Percentiles rank a stretch among this genome's conserved stretches.
phyloP scores from a whole-genome alignment of 805 yeast species.

The Candida orba region DNA sequence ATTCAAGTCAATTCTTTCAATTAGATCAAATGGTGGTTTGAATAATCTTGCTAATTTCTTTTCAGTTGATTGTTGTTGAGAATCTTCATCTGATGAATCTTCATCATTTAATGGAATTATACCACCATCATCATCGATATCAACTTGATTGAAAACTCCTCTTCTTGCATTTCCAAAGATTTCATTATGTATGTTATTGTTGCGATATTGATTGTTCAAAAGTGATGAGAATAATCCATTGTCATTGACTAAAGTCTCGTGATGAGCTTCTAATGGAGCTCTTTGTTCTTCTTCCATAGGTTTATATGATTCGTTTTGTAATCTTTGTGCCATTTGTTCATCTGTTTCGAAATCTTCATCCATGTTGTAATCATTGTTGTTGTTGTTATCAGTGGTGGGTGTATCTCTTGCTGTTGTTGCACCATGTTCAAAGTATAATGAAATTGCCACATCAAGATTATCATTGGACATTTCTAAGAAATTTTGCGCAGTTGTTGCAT shows the following conservation, averaged over 20 bases:
- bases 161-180: constrained; percentile 30
- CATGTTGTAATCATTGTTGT: constrained; percentile 2
- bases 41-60: constrained; percentile 74
- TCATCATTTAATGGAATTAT: constrained; percentile 25
- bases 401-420: constrained; percentile 11
- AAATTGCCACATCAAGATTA: constrained; percentile 77
- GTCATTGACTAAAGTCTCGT: constrained; percentile 66
- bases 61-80: constrained; percentile 40
- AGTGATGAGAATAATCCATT: constrained; percentile 12
- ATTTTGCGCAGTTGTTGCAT: constrained; percentile 59
- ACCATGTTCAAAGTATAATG: constrained; percentile 71
- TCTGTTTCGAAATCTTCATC: constrained; percentile 27
- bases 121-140: constrained; percentile 27
- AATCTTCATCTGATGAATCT: constrained; percentile 24
- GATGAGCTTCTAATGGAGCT: constrained; percentile 69
- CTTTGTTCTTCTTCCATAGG: constrained; percentile 38
- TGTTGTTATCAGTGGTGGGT: background rate
- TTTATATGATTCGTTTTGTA: constrained; percentile 56
- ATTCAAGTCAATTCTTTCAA: constrained; percentile 61
- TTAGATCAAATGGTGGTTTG: constrained; percentile 90
- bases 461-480: constrained; percentile 74
- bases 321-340: constrained; percentile 50
- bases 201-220: no score
- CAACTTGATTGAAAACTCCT: constrained; percentile 12
- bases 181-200: background rate